Conservation (phyloP, 2,329 filamentous ascomycete species). For the Diaporthe longicolla region DNA sequence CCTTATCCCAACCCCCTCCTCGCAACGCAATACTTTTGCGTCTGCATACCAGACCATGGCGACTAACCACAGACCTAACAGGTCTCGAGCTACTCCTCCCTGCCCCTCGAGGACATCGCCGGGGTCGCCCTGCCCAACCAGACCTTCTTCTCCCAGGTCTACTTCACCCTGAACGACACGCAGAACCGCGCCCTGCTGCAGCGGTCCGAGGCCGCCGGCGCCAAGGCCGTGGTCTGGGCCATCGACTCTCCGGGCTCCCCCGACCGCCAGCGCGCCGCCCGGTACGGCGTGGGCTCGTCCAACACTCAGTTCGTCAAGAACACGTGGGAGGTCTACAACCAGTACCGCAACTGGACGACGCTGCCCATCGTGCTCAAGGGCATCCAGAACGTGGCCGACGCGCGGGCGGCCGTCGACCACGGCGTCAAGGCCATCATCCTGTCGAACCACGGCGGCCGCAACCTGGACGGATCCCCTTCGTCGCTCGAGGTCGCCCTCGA, state of each 20-base stretch:
- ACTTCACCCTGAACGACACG: constrained; percentile 53
- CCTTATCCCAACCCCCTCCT: not conserved
- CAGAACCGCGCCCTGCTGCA: constrained; percentile 51
- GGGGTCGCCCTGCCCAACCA: constrained; percentile 52
- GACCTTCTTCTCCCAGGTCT: constrained; percentile 54
- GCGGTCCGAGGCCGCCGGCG: constrained; percentile 51
- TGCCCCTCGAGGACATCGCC: constrained; percentile 55
- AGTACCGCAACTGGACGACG: constrained; percentile 52
- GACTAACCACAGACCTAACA: constrained; percentile 32
- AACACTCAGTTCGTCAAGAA: constrained; percentile 41
- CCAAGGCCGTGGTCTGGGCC: constrained; percentile 56
- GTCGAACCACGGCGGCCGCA: constrained; percentile 60
- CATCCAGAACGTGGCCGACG: constrained; percentile 55
- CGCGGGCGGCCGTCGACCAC: constrained; percentile 52
- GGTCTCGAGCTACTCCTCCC: constrained; percentile 53
- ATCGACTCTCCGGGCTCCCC: constrained; percentile 57
- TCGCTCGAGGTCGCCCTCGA: constrained; percentile 57
- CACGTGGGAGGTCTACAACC: constrained; percentile 54
- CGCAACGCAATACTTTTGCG: not conserved
- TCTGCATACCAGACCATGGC: not conserved
- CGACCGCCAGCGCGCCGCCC: constrained; percentile 57
- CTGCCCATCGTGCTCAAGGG: constrained; percentile 59
- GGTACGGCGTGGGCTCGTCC: constrained; percentile 56
- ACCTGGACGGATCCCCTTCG: constrained; percentile 57
- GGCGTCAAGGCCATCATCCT: constrained; percentile 55